Percentiles rank a stretch among this genome's conserved stretches.
Evolutionary conservation across 129 eudicot species (phyloP).

Genomic region (Flaveria trinervia): DNA sequence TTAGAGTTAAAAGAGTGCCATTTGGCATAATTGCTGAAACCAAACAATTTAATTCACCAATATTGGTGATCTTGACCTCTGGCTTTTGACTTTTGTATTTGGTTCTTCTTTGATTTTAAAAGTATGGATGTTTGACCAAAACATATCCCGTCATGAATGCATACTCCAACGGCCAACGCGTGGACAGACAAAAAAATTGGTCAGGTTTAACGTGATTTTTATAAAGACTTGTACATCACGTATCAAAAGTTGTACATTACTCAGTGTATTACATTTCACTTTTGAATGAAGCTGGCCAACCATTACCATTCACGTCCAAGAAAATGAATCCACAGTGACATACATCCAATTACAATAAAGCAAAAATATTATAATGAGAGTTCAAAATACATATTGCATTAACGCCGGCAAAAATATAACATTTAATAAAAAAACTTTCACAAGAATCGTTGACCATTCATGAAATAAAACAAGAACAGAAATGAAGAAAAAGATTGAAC

Average conservation of each 20-base stretch:
- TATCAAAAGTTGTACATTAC: neutral
- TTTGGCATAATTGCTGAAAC: constrained; percentile 27
- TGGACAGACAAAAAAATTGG: constrained; percentile 8
- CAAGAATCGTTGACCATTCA: constrained; percentile 23
- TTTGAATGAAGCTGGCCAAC: constrained; percentile 23
- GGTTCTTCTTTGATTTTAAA: constrained; percentile 18
- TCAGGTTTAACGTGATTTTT: too few species aligned
- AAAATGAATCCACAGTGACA: neutral
- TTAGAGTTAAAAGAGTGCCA: constrained; percentile 27
- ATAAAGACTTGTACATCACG: constrained; percentile 1
- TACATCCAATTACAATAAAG: neutral
- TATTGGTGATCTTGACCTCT: constrained; percentile 13
- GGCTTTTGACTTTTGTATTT: constrained; percentile 24
- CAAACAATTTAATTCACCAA: neutral
- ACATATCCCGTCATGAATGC: constrained; percentile 8
- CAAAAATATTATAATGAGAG: neutral
- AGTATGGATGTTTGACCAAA: constrained; percentile 20
- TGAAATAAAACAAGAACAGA: constrained; percentile 19
- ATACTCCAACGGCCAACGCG: constrained; percentile 18
- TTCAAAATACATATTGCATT: neutral
- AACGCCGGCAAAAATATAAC: constrained; percentile 33
- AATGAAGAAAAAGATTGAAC: constrained; percentile 30
- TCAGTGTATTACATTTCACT: neutral
- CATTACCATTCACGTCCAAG: constrained; percentile 14
- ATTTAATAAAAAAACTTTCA: neutral